A percentile compares a stretch with the other conserved stretches of the same genome.
Conservation (phyloP, 1,284 basidiomycete species). For the Leccinum pallidistipes region DNA sequence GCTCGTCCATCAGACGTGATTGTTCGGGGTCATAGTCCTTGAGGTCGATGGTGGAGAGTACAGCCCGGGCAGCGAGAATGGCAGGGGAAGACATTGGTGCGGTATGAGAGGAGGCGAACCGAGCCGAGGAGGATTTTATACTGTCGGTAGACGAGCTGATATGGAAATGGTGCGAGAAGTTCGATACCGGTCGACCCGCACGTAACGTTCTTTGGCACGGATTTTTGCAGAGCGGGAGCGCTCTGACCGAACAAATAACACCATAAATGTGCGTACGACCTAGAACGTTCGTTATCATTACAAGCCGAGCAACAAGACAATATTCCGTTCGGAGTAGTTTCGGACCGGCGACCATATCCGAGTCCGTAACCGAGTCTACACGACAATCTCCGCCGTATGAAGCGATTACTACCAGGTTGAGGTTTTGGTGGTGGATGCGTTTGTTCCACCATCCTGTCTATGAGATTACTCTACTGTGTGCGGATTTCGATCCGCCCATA, state of each 20-base stretch:
- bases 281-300: background rate
- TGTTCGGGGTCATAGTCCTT: slow-evolving; percentile 80
- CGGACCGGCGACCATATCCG: background rate
- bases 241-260: background rate
- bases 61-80: slow-evolving; percentile 55
- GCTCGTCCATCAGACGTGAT: slow-evolving; percentile 93
- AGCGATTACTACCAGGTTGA: background rate
- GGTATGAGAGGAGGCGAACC: slow-evolving; percentile 8
- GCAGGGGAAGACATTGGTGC: slow-evolving; percentile 55
- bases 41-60: slow-evolving; percentile 71
- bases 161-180: background rate
- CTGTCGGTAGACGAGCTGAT: background rate
- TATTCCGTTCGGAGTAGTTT: background rate
- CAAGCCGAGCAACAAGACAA: background rate
- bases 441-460: background rate
- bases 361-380: background rate
- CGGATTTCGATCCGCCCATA: slow-evolving; percentile 43
- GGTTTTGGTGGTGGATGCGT: background rate
- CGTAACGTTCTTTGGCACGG: background rate
- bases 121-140: slow-evolving; percentile 10
- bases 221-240: background rate
- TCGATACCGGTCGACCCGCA: background rate
- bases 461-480: slow-evolving; percentile 26
- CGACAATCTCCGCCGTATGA: background rate
- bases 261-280: background rate